phyloP scores from a whole-genome alignment of 2,329 filamentous ascomycete species.

The Remersonia thermophila region DNA sequence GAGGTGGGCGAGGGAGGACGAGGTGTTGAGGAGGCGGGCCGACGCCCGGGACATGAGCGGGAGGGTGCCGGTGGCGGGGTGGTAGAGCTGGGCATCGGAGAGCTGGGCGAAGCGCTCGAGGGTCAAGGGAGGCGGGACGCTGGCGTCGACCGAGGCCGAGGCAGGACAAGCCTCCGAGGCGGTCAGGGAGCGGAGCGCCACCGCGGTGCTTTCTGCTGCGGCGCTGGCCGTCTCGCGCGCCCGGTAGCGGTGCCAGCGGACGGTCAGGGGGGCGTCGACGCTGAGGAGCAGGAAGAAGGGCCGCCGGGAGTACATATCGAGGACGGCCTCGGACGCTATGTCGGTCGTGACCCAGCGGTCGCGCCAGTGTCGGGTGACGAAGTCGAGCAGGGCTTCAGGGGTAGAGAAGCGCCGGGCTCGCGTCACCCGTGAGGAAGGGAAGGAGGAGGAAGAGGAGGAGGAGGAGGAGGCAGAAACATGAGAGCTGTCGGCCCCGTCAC shows the following conservation, averaged over 20 bases:
- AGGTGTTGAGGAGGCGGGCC: conserved; percentile 77
- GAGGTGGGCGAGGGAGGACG: conserved; percentile 56
- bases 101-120: conserved; percentile 45
- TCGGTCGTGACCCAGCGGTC: conserved; percentile 78
- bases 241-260: conserved; percentile 67
- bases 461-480: too few relatives aligned
- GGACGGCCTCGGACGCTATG: conserved; percentile 57
- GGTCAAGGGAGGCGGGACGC: too few relatives aligned
- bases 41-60: conserved; percentile 71
- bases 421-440: too few relatives aligned
- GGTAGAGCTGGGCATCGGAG: conserved; percentile 68
- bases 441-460: too few relatives aligned
- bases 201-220: conserved; percentile 12
- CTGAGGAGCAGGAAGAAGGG: conserved; percentile 91
- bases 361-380: conserved; percentile 75
- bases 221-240: neutral
- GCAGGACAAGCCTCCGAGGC: too few relatives aligned
- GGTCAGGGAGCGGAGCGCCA: neutral
- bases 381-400: conserved; percentile 61
- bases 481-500: too few relatives aligned
- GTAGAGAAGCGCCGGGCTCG: conserved; percentile 37
- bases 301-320: conserved; percentile 64
- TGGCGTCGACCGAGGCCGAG: too few relatives aligned
- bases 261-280: conserved; percentile 75
- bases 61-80: conserved; percentile 49